Base-by-base conservation (phyloP, 495 filamentous ascomycete genomes). In the Penicillium coprophilum region DNA sequence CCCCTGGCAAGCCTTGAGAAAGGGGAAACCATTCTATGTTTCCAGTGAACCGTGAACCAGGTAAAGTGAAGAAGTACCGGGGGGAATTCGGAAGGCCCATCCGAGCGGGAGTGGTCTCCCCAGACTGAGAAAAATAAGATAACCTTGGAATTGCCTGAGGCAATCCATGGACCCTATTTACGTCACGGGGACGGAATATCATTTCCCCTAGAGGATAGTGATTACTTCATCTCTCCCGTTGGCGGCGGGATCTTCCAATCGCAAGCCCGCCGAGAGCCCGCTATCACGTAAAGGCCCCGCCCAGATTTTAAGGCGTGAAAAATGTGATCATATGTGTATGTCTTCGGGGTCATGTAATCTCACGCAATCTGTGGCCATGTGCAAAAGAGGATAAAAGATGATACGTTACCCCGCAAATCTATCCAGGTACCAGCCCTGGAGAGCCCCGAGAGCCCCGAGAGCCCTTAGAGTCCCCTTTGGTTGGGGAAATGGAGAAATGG, bases 241-340 rank as follows among this genome's bases (percentile, higher is more conserved):
- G 46, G 53, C 66, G 66, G 66, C 47, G 45, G 43, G 46, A n/a
- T 53, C 66, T 66, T 59, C 66, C 66, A 68, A 68, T 68, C 46
- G 53, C 50, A 45, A 48, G 24, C 20, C 6, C 63, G 63, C 63
- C 63, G 66, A 64, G 63, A 27, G n/a, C 38, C 50, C 45, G 57
- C 46, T 11, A 68, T 66, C 60, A 68, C 63, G 66, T 68, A 68
- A 65, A 48, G 24, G 52, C 58, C 62, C 66, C 63, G 63, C 63
- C 41, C 38, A 6, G 17, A 6, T 40, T 20, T 40, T 36, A 28
- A 46, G 46, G 48, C 53, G 52, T 52, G 47, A 52, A 56, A 50
- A 50, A 30, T 52, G 46, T 46, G 40, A 38, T 40, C 21, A 47
- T 19, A 8, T 1, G 34, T 38, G 34, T 38, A n/a, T 10, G 21